phyloP scores from a whole-genome alignment of 2,329 filamentous ascomycete species.

The Mycogone perniciosa region DNA sequence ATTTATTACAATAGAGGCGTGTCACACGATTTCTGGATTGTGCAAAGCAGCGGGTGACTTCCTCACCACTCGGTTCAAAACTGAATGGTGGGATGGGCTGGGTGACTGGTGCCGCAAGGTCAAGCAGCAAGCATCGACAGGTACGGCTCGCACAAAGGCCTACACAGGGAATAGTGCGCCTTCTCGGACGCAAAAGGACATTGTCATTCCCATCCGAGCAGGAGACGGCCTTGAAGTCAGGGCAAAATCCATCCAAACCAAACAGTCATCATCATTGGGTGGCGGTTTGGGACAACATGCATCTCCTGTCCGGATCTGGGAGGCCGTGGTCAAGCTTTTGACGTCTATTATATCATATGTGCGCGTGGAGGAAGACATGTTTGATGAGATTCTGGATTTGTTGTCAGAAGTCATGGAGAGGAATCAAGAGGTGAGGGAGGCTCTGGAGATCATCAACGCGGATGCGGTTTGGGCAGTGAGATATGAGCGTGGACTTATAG shows the following conservation, averaged over 20 bases:
- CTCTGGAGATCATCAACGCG: conserved; percentile 58
- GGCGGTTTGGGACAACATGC: conserved; percentile 51
- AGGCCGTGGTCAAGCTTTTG: conserved; percentile 53
- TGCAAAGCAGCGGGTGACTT: conserved; percentile 75
- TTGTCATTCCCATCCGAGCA: conserved; percentile 29
- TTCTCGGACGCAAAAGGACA: conserved; percentile 8
- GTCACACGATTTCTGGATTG: conserved; percentile 60
- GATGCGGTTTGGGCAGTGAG: conserved; percentile 72
- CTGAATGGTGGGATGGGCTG: conserved; percentile 59
- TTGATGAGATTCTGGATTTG: conserved; percentile 64
- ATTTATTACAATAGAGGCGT: conserved; percentile 64
- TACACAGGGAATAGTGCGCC: neutral
- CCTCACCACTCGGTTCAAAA: conserved; percentile 66
- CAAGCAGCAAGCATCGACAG: conserved; percentile 33
- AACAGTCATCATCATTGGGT: conserved; percentile 12
- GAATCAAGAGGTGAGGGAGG: conserved; percentile 43
- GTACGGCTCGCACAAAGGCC: conserved; percentile 10
- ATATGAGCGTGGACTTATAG: conserved; percentile 40
- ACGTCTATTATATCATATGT: conserved; percentile 57
- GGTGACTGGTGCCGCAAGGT: conserved; percentile 41
- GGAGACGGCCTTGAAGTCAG: conserved; percentile 18
- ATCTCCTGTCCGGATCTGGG: conserved; percentile 58
- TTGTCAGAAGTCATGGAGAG: conserved; percentile 45
- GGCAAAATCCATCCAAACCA: conserved; percentile 7
- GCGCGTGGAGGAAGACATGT: conserved; percentile 58